These are phyloP conservation scores for Amphicarpaea edgeworthii DNA, from an alignment of 306 rosid genomes.

Conservation along the genomic window DNA sequence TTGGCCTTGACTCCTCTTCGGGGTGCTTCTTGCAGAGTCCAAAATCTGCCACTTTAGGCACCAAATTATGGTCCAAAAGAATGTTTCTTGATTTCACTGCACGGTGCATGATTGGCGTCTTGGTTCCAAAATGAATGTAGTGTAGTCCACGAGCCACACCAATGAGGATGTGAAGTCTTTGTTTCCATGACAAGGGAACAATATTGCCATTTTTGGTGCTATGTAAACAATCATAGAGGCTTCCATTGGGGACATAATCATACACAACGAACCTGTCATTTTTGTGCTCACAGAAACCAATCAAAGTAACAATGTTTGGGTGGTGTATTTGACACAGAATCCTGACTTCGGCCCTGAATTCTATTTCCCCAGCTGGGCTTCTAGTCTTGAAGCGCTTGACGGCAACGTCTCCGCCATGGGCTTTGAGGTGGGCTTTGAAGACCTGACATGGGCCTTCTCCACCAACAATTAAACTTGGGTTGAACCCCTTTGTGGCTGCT, in stretches of 20 bases:
- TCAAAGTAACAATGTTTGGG: too few species aligned
- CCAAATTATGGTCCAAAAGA: constrained; percentile 12
- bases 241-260: not conserved
- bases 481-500: not conserved
- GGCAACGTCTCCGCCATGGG: too few species aligned
- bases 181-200: constrained; percentile 3
- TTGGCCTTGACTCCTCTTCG: not conserved
- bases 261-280: not conserved
- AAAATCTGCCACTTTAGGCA: constrained; percentile 27
- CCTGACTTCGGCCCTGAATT: too few species aligned
- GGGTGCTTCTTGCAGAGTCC: not conserved
- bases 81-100: constrained; percentile 19
- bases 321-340: too few species aligned
- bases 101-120: not conserved
- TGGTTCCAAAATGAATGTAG: not conserved
- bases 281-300: too few species aligned
- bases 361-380: too few species aligned
- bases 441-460: not conserved
- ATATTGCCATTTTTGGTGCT: not conserved
- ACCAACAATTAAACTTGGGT: not conserved
- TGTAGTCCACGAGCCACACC: constrained; percentile 15
- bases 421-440: too few species aligned
- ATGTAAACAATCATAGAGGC: constrained; percentile 2
- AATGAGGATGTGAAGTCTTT: not conserved
- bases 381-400: too few species aligned